Conservation (phyloP, 768 basidiomycete species). For the Podaxis rugospora region DNA sequence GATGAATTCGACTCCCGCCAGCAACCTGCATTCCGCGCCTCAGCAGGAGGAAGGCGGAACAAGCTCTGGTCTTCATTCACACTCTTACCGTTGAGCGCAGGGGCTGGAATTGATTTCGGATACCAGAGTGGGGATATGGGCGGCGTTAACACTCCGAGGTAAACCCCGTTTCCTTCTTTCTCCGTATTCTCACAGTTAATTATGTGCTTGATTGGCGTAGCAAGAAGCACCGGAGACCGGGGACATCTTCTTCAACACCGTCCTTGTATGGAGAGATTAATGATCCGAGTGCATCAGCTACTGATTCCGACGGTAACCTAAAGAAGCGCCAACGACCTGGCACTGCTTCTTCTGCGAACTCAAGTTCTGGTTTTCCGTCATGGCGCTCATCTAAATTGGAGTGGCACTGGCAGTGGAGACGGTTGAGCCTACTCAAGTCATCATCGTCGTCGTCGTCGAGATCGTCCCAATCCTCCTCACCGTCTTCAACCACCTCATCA, state of each 20-base stretch:
- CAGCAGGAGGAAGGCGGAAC: neutral
- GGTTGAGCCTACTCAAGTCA: neutral
- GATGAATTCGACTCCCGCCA: neutral
- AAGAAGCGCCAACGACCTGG: conserved; percentile 1
- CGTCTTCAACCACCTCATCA: neutral
- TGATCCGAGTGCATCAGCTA: neutral
- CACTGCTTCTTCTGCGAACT: conserved; percentile 1
- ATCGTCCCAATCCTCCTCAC: neutral
- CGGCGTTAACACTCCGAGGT: neutral
- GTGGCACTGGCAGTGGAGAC: conserved; percentile 8
- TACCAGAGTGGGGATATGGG: neutral
- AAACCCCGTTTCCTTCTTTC: neutral
- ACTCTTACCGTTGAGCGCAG: neutral
- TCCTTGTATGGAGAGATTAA: neutral
- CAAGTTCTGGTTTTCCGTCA: neutral
- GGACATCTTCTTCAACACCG: neutral
- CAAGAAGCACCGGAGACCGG: neutral
- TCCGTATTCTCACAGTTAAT: neutral
- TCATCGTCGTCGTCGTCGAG: neutral
- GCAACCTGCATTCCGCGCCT: neutral
- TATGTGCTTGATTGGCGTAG: neutral
- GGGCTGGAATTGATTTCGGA: neutral
- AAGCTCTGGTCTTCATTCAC: conserved; percentile 9
- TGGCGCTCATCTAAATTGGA: conserved; percentile 1
- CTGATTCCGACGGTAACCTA: neutral